These are phyloP conservation scores for Mortierella sp. DNA, from an alignment of 371 early-diverging fungal genomes.

Conservation along the genomic window DNA sequence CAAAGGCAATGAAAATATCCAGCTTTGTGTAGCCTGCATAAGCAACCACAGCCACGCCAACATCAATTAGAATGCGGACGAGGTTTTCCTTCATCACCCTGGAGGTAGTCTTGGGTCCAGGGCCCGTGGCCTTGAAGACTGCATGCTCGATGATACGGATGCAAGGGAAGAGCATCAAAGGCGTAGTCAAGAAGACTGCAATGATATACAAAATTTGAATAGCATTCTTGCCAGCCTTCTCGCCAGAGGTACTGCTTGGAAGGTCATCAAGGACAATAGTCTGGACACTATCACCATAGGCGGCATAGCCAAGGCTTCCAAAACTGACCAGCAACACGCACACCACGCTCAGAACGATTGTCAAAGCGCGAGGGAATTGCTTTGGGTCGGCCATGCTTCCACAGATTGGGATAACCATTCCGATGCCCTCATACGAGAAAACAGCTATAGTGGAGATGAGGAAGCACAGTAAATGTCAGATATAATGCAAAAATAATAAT, in stretches of 20 bases:
- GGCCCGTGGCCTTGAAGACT: conserved; percentile 36
- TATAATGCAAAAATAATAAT: too few species aligned
- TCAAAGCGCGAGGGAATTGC: conserved; percentile 79
- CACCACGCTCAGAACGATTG: conserved; percentile 74
- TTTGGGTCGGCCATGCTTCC: conserved; percentile 87
- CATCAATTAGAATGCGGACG: conserved; percentile 76
- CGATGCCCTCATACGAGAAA: conserved; percentile 94
- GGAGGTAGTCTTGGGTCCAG: conserved; percentile 55
- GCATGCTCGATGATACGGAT: conserved; percentile 87
- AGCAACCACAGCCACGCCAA: conserved; percentile 74
- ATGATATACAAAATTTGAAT: conserved; percentile 88
- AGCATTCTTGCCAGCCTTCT: conserved; percentile 56
- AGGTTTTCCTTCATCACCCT: conserved; percentile 90
- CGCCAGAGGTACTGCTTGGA: conserved; percentile 64
- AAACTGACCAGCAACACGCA: conserved; percentile 77
- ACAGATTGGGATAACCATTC: conserved; percentile 90
- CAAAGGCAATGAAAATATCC: conserved; percentile 90
- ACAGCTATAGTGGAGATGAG: conserved; percentile 66
- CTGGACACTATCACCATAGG: conserved; percentile 85
- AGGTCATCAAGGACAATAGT: conserved; percentile 88
- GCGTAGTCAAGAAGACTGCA: conserved; percentile 90
- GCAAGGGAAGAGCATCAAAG: conserved; percentile 87
- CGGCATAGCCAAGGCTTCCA: conserved; percentile 84
- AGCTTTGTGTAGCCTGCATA: conserved; percentile 83
- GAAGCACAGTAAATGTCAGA: too few species aligned